Percentiles rank a stretch among this genome's conserved stretches.
Evolutionary conservation across 495 filamentous ascomycete species (phyloP).

Genomic region (Alectoria sarmentosa): DNA sequence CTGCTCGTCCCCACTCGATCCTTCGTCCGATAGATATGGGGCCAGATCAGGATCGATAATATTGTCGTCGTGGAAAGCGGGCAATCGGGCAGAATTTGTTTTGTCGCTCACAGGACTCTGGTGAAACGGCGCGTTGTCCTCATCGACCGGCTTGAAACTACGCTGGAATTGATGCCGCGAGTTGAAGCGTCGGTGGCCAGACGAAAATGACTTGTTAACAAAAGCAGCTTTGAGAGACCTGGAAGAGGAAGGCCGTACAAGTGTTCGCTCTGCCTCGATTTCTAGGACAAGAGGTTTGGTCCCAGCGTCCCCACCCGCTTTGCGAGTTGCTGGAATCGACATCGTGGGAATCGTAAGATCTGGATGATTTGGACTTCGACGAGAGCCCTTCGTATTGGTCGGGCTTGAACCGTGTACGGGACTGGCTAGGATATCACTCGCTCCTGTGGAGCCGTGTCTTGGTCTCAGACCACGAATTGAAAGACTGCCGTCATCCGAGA

Average conservation of each 20-base stretch:
- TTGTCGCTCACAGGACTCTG: conserved; percentile 59
- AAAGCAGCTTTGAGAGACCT: conserved; percentile 81
- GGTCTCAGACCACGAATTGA: conserved; percentile 23
- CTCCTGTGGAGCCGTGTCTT: conserved; percentile 29
- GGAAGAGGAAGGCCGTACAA: conserved; percentile 80
- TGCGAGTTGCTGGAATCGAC: conserved; percentile 82
- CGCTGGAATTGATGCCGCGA: conserved; percentile 63
- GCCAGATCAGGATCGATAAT: conserved; percentile 97
- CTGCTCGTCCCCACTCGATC: conserved; percentile 86
- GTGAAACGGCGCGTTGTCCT: conserved; percentile 86
- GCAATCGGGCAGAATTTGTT: conserved; percentile 56
- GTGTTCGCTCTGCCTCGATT: conserved; percentile 65
- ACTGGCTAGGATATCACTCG: conserved; percentile 37
- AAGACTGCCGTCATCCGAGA: conserved; percentile 48
- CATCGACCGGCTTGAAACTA: conserved; percentile 52
- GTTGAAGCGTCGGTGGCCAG: conserved; percentile 72
- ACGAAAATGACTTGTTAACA: conserved; percentile 59
- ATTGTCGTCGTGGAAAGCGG: conserved; percentile 93
- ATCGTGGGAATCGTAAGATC: conserved; percentile 47
- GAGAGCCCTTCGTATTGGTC: conserved; percentile 23
- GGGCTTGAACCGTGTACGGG: conserved; percentile 39
- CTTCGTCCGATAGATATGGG: conserved; percentile 91
- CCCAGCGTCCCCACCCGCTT: conserved; percentile 72
- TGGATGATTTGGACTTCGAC: conserved; percentile 28
- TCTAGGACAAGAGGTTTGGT: conserved; percentile 84